A percentile compares a stretch with the other conserved stretches of the same genome.
These are phyloP conservation scores for Artemisia argyi DNA, from an alignment of 129 eudicot species.

Conservation along the genomic window DNA sequence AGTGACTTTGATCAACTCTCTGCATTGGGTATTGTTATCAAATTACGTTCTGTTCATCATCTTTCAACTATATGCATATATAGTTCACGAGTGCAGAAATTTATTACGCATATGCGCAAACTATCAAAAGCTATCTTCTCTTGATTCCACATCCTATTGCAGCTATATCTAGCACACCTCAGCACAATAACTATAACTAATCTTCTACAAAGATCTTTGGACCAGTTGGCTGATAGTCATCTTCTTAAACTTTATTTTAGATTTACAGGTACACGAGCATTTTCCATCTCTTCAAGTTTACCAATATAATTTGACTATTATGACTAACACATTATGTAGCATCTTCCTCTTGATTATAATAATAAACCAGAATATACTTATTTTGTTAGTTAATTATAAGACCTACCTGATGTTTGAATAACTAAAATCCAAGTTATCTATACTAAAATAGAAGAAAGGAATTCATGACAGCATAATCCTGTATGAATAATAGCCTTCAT, in stretches of 20 bases:
- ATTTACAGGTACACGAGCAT: neutral
- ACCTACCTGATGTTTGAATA: neutral
- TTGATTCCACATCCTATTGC: conserved; percentile 14
- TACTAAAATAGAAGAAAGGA: neutral
- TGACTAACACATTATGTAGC: conserved; percentile 11
- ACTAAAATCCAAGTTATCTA: conserved; percentile 3
- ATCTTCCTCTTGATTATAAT: conserved; percentile 21
- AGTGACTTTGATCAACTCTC: conserved; percentile 6
- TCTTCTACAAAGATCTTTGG: conserved; percentile 1
- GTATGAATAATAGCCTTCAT: conserved; percentile 7
- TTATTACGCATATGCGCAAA: neutral
- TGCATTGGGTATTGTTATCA: conserved; percentile 4
- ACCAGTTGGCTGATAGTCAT: neutral
- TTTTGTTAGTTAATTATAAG: neutral
- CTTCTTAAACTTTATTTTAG: neutral
- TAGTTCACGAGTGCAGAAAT: neutral
- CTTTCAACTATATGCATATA: neutral
- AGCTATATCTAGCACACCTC: neutral
- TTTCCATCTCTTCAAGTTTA: neutral
- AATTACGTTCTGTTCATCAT: no score
- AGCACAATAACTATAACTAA: neutral
- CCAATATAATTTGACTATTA: neutral
- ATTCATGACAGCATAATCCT: neutral
- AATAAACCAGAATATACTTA: neutral
- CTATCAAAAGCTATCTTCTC: neutral